phyloP scores from a whole-genome alignment of 805 yeast species.

The Cyberlindnera lachancei region DNA sequence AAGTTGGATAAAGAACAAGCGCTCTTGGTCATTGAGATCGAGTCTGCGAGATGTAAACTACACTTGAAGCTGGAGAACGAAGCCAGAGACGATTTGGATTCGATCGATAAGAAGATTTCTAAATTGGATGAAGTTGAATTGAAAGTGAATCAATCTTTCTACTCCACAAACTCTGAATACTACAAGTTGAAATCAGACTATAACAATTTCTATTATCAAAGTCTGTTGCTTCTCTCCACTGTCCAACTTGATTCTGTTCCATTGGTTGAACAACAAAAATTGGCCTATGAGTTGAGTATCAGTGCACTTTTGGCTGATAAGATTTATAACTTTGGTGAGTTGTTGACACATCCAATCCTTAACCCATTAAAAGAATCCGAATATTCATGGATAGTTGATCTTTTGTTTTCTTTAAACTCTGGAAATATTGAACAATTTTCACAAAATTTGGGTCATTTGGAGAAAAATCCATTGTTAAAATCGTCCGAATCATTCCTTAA shows the following conservation, averaged over 20 bases:
- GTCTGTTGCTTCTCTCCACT: slow-evolving; percentile 76
- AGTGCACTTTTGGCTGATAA: slow-evolving; percentile 88
- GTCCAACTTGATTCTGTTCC: slow-evolving; percentile 40
- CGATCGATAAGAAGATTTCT: slow-evolving; percentile 51
- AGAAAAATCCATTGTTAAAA: slow-evolving; percentile 48
- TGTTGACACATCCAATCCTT: slow-evolving; percentile 82
- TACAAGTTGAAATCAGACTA: slow-evolving; percentile 71
- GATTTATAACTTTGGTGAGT: slow-evolving; percentile 93
- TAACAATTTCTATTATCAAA: slow-evolving; percentile 73
- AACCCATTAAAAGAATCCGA: slow-evolving; percentile 37
- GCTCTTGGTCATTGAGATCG: slow-evolving; percentile 50
- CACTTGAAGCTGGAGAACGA: slow-evolving; percentile 45
- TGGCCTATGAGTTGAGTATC: slow-evolving; percentile 71
- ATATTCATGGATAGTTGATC: slow-evolving; percentile 63
- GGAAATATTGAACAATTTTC: slow-evolving; percentile 73
- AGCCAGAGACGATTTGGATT: slow-evolving; percentile 63
- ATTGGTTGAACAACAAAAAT: slow-evolving; percentile 32
- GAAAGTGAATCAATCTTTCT: slow-evolving; percentile 75
- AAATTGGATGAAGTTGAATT: slow-evolving; percentile 45
- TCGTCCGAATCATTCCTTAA: slow-evolving; percentile 59
- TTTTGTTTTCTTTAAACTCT: slow-evolving; percentile 63
- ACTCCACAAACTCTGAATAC: slow-evolving; percentile 70
- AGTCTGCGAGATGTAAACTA: slow-evolving; percentile 67
- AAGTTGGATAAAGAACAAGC: slow-evolving; percentile 44
- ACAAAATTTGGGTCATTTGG: slow-evolving; percentile 33